Evolutionary conservation across 768 basidiomycete genomes (phyloP).

Genomic region (Boletus huronensis): DNA sequence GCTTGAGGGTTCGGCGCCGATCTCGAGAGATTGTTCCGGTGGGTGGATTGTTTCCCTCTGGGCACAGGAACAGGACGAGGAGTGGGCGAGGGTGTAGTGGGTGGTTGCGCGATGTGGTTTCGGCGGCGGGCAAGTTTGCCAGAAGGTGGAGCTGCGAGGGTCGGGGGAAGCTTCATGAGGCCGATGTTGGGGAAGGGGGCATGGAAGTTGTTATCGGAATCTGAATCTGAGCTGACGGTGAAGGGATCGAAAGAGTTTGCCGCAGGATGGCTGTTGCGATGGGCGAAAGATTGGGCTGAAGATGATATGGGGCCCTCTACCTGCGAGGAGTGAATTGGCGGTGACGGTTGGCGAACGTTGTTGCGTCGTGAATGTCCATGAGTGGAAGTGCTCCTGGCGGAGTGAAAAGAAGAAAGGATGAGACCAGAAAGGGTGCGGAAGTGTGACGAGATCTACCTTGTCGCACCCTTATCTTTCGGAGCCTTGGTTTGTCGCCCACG

Average conservation of each 20-base stretch:
- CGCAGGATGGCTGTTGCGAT: constrained; percentile 31
- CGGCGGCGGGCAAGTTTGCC: constrained; percentile 62
- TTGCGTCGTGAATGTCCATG: constrained; percentile 45
- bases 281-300: constrained; percentile 23
- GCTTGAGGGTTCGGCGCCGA: constrained; percentile 50
- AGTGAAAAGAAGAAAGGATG: constrained; percentile 2
- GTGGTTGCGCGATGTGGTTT: constrained; percentile 34
- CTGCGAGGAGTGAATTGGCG: constrained; percentile 59
- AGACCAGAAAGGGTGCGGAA: not conserved
- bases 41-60: constrained; percentile 16
- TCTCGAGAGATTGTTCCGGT: constrained; percentile 37
- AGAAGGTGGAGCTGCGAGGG: constrained; percentile 45
- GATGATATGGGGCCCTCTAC: constrained; percentile 48
- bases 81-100: constrained; percentile 36
- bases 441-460: constrained; percentile 36
- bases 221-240: constrained; percentile 43
- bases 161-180: constrained; percentile 32
- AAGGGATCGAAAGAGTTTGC: constrained; percentile 48
- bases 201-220: constrained; percentile 37
- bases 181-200: constrained; percentile 28
- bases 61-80: constrained; percentile 52
- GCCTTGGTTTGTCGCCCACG: constrained; percentile 38
- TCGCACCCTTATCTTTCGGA: constrained; percentile 40
- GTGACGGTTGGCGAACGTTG: constrained; percentile 61
- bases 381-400: constrained; percentile 44